Evolutionary conservation across 306 rosid species (phyloP), one percentile per base, ranked within the genome.

Genomic region (Morella rubra): DNA sequence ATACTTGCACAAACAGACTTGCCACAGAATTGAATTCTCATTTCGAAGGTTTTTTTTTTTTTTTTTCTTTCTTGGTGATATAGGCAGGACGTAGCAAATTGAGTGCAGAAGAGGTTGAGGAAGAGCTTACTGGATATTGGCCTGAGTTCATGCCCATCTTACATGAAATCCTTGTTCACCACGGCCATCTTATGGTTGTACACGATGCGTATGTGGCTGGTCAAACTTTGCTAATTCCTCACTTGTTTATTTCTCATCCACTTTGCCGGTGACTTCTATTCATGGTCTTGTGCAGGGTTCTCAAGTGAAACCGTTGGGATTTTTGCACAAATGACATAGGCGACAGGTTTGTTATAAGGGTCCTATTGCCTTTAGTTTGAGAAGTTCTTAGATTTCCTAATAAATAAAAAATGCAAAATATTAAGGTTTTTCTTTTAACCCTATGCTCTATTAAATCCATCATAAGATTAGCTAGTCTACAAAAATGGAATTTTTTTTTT

Each of bases 61-160:
- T 9, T 40, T 20, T 19, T 18, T 65, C n/a, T 65, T 41, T 42
- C 6, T 0, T 15, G 24, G 71, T 65, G 69, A 40, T 64, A 41
- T 18, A 66, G 71, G 13, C 4, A 9, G 71, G 4, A 4, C 8
- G 47, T 18, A 41, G 8, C 7, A 66, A 66, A 41, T 18, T 66
- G 50, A 66, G 22, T 41, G 51, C 47, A 4, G 19, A 66, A 42
- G 71, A 66, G 12, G 50, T 66, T 10, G 71, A 66, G 32, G 71
- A 66, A 66, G 50, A 66, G 27, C 51, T 66, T 42, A 66, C 0
- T 66, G 27, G 32, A 37, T 42, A 18, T 50, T 41, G 47, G 71
- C 71, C 71, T 8, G 71, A 42, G 27, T 66, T 66, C 71, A 66
- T 66, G 71, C 71, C 51, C 71, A 42, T 66, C 46, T 42, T 66